phyloP scores from a whole-genome alignment of 2,329 filamentous ascomycete species.

The Cytospora chrysosperma region DNA sequence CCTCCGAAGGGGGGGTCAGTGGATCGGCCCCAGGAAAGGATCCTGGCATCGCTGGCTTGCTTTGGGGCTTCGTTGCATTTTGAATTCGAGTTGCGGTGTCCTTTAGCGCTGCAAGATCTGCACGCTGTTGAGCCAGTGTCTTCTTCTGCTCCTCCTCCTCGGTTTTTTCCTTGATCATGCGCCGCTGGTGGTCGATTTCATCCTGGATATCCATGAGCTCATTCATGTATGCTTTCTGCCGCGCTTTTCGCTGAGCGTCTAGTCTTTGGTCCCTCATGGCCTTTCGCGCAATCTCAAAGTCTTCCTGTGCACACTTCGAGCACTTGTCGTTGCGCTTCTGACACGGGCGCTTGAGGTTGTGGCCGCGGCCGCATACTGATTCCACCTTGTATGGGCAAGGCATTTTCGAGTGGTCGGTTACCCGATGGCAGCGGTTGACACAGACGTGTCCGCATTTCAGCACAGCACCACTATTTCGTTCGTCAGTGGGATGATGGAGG shows the following conservation, averaged over 20 bases:
- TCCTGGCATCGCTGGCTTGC: neutral
- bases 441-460: constrained; percentile 64
- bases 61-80: constrained; percentile 10
- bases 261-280: constrained; percentile 48
- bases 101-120: constrained; percentile 45
- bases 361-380: constrained; percentile 50
- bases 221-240: constrained; percentile 44
- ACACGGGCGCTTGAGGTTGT: constrained; percentile 51
- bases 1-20: neutral
- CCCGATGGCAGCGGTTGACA: constrained; percentile 58
- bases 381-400: constrained; percentile 38
- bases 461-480: constrained; percentile 40
- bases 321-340: constrained; percentile 43
- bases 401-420: constrained; percentile 55
- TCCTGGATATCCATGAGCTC: constrained; percentile 51
- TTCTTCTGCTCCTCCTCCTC: constrained; percentile 46
- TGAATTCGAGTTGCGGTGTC: constrained; percentile 30
- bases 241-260: constrained; percentile 46
- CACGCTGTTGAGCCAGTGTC: constrained; percentile 44
- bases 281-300: constrained; percentile 43
- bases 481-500: neutral
- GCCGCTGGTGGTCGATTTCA: constrained; percentile 50
- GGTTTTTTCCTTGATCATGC: constrained; percentile 40
- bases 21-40: neutral
- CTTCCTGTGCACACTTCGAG: constrained; percentile 50